Evolutionary conservation across 257 asterid genomes (phyloP).

Genomic region (Solanum clarkiae): DNA sequence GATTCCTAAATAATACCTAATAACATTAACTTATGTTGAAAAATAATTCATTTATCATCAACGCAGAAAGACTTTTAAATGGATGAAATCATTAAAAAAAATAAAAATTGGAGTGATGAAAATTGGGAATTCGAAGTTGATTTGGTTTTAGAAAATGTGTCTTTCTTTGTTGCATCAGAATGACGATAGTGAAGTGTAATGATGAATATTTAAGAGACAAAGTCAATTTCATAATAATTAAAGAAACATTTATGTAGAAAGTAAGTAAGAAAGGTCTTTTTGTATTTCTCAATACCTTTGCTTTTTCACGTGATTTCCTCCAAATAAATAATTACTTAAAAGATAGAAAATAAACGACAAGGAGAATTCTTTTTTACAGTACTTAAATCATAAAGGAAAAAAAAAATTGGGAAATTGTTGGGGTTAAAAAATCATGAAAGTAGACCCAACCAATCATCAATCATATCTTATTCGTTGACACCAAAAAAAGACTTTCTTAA

Average conservation of each 20-base stretch:
- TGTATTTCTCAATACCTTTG: neutral
- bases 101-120: neutral
- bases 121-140: neutral
- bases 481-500: conserved; percentile 19
- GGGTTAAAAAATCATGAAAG: conserved; percentile 17
- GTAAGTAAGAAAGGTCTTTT: neutral
- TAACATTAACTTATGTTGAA: neutral
- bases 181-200: neutral
- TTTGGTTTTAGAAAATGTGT: neutral
- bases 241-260: neutral
- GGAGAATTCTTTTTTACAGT: neutral
- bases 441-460: conserved; percentile 19
- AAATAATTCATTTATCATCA: neutral
- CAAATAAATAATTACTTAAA: neutral
- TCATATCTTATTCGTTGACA: conserved; percentile 16
- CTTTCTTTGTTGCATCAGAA: neutral
- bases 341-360: neutral
- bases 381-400: neutral
- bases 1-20: neutral
- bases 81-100: neutral
- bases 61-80: neutral
- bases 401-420: neutral
- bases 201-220: neutral
- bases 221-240: neutral
- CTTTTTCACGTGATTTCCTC: conserved; percentile 75